These are phyloP conservation scores for Neofusicoccum kwambonambiense DNA, from an alignment of 2,329 filamentous ascomycete species.

Conservation along the genomic window DNA sequence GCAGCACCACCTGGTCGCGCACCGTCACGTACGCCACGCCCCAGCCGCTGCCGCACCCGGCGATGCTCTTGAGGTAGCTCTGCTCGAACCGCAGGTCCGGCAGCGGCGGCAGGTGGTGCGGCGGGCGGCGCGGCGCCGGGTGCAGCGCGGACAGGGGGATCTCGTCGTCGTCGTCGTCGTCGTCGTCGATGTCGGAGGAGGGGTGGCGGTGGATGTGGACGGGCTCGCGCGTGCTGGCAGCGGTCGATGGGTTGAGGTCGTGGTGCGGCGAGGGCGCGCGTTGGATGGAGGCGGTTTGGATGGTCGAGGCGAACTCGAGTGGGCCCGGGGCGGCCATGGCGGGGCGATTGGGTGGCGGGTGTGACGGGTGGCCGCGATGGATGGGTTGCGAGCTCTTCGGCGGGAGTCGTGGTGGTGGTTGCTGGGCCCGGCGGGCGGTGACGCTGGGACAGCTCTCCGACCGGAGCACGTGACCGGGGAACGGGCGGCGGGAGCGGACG, in stretches of 20 bases:
- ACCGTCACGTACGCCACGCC: slow-evolving; percentile 80
- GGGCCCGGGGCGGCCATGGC: slow-evolving; percentile 59
- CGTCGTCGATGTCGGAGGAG: slow-evolving; percentile 49
- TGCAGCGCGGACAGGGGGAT: slow-evolving; percentile 66
- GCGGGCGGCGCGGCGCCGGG: slow-evolving; percentile 49
- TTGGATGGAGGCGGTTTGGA: slow-evolving; percentile 80
- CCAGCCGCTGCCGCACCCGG: slow-evolving; percentile 74
- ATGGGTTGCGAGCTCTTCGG: not conserved
- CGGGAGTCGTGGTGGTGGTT: not conserved
- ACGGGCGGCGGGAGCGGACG: not conserved
- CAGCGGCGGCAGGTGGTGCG: slow-evolving; percentile 64
- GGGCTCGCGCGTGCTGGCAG: slow-evolving; percentile 65
- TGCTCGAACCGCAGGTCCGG: slow-evolving; percentile 94
- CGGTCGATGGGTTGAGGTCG: slow-evolving; percentile 78
- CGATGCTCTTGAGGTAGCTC: slow-evolving; percentile 91
- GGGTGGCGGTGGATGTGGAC: slow-evolving; percentile 47
- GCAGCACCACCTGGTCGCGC: slow-evolving; percentile 88
- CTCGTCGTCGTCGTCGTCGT: slow-evolving; percentile 58
- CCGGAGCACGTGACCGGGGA: no score
- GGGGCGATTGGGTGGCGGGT: not conserved
- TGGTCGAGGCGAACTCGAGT: slow-evolving; percentile 70
- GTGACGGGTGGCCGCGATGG: not conserved
- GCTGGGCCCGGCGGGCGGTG: not conserved
- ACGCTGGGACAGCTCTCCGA: not conserved
- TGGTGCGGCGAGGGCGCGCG: slow-evolving; percentile 66